Base-by-base conservation (phyloP, 169 alveolate genomes). In the Plasmodium cynomolgi region DNA sequence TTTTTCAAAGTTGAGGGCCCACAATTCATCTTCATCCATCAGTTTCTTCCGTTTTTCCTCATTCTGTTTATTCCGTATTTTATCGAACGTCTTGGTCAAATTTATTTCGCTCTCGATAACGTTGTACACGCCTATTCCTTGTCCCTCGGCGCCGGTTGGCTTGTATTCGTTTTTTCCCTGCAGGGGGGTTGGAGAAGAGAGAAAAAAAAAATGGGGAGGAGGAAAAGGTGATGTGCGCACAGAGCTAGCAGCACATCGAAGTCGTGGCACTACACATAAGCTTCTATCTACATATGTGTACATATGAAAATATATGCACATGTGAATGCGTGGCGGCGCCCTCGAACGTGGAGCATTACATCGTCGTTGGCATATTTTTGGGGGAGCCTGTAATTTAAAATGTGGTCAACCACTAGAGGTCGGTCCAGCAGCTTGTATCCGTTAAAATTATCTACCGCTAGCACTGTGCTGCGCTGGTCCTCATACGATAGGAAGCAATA, bases 381-480 rank as follows among this genome's bases (percentile, higher is more conserved):
- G 15, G 98, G 97, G 34, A 97, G 95, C 72, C 94, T 98, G 96
- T 98, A 99, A 84, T 99, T 97, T 93, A 96, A 95, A 68, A 98
- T 99, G 95, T 99, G 99, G 93, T 99, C 99, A 9, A 99, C 99
- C 72, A 98, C 97, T 3, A 99, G 92, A 15, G 96, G 93, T 80
- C 99, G 95, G 26, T 98, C 99, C 83, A 98, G 93, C 82, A 98
- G 95, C 34, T 96, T 93, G 93, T 97, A 97, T 71, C 99, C 99
- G 96, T 99, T 99, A 73, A 98, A 98, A 94, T 99, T 99, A 96
- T 99, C 99, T 5, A 99, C 99, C n/a, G 99, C 99, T 92, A 99
- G 97, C n/a, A 99, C 95, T 0, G 99, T 99, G 71, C 99, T 97
- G 90, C 99, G 96, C 96, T 99, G 99, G 96, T 99, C 99, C 92